Conservation (phyloP, 208 protist species). For the Leishmania mexicana region DNA sequence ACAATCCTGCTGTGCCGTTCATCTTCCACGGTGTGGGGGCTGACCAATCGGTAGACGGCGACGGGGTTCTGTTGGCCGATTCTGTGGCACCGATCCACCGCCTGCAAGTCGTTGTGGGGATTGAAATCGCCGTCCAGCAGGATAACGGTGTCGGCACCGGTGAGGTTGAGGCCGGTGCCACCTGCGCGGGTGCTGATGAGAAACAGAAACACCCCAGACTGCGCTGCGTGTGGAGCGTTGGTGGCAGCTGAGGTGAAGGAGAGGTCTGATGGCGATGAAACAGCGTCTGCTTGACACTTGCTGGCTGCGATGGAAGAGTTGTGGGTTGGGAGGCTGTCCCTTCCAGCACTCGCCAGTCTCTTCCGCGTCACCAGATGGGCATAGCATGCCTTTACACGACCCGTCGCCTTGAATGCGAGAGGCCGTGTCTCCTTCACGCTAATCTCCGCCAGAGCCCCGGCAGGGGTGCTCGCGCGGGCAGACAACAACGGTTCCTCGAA, state of each 20-base stretch:
- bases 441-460: neutral
- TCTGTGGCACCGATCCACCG: slow-evolving; percentile 89
- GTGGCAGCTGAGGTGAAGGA: neutral
- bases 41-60: slow-evolving; percentile 93
- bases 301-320: neutral
- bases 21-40: slow-evolving; percentile 91
- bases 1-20: slow-evolving; percentile 62
- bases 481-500: neutral
- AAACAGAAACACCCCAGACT: slow-evolving; percentile 84
- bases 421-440: neutral
- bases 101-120: slow-evolving; percentile 95
- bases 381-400: neutral
- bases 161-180: slow-evolving; percentile 96
- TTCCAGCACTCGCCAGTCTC: neutral
- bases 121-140: slow-evolving; percentile 96
- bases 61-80: slow-evolving; percentile 95
- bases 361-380: neutral
- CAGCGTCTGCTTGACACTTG: neutral
- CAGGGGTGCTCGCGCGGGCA: neutral
- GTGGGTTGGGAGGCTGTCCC: neutral
- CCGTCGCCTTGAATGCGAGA: neutral
- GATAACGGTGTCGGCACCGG: slow-evolving; percentile 95
- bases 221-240: neutral
- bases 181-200: slow-evolving; percentile 94
- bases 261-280: neutral